Evolutionary conservation across 78 protist species (phyloP).

Genomic region (Guillardia theta): DNA sequence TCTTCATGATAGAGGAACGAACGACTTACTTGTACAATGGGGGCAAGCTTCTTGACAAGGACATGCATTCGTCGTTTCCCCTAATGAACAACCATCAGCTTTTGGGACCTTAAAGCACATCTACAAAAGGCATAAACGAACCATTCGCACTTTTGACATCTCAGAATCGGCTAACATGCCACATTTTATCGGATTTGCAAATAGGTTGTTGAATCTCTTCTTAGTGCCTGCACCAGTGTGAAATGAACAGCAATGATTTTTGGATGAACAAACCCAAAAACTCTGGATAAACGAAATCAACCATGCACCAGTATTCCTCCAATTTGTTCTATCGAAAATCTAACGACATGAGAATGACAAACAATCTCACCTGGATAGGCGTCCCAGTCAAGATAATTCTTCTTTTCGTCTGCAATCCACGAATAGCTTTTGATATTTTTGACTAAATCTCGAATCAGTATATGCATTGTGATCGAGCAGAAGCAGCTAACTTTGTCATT

Average conservation of each 20-base stretch:
- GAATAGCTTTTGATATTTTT: neutral
- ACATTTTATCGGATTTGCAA: neutral
- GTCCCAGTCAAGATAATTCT: conserved; percentile 82
- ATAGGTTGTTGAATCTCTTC: neutral
- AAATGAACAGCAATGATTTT: neutral
- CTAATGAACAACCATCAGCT: too few species aligned
- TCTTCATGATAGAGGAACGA: neutral
- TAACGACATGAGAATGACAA: too few species aligned
- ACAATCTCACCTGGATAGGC: conserved; percentile 81
- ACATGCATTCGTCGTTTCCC: neutral
- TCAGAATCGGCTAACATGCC: neutral
- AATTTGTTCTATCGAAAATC: conserved; percentile 69
- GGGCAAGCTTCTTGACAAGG: neutral
- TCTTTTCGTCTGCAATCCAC: neutral
- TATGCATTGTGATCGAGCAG: too few species aligned
- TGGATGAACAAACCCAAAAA: neutral
- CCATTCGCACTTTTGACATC: too few species aligned
- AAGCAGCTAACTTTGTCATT: neutral
- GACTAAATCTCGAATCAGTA: too few species aligned
- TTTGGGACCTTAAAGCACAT: too few species aligned
- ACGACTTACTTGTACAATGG: neutral
- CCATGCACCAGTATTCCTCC: conserved; percentile 82
- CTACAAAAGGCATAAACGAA: too few species aligned
- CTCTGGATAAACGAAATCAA: conserved; percentile 61
- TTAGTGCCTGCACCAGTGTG: neutral